Conservation (phyloP, 2,329 filamentous ascomycete genomes). For the Didymella lethalis region DNA sequence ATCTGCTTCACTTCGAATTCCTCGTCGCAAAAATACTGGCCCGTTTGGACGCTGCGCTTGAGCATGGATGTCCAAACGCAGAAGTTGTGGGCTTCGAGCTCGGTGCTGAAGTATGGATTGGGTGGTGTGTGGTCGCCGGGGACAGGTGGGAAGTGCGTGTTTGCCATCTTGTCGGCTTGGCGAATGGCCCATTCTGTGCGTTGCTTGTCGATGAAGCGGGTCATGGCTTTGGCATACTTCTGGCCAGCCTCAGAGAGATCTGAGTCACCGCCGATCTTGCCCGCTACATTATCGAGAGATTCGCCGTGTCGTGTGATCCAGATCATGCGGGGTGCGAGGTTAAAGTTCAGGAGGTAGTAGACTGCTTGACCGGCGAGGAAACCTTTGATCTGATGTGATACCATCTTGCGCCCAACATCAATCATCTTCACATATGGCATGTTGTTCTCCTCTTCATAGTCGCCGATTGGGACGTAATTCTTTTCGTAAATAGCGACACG, state of each 20-base stretch:
- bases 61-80: conserved; percentile 99
- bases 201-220: conserved; percentile 83
- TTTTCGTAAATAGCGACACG: conserved; percentile 93
- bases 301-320: conserved; percentile 98
- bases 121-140: conserved; percentile 93
- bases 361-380: conserved; percentile 93
- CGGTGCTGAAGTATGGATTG: conserved; percentile 76
- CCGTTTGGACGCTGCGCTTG: conserved; percentile 85
- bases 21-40: conserved; percentile 91
- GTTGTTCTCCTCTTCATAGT: conserved; percentile 87
- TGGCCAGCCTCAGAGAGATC: conserved; percentile 81
- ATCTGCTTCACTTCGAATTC: conserved; percentile 94
- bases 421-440: conserved; percentile 98
- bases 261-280: conserved; percentile 91
- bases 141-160: conserved; percentile 84
- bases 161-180: conserved; percentile 78
- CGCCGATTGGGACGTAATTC: conserved; percentile 87
- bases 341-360: conserved; percentile 96
- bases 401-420: conserved; percentile 92
- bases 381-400: conserved; percentile 87
- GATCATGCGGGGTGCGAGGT: conserved; percentile 91
- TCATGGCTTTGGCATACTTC: conserved; percentile 78
- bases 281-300: conserved; percentile 83
- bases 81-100: conserved; percentile 77
- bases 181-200: conserved; percentile 82